Evolutionary conservation across 1,284 basidiomycete species (phyloP), one percentile per base, ranked within the genome.

Genomic region (Phlebopus sp.): DNA sequence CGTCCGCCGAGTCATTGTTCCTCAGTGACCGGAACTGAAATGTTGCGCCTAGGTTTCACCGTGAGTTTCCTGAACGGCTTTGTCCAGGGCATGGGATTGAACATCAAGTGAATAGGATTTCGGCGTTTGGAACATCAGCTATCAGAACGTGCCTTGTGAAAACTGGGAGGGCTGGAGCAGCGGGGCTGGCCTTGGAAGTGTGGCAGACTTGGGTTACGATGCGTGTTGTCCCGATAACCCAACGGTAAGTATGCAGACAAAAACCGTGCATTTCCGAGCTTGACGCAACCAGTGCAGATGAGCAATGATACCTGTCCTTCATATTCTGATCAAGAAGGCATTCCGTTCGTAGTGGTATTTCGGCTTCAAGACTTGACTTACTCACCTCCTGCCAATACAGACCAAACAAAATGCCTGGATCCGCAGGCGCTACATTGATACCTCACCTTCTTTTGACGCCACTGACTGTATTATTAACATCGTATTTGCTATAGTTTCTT

Each of bases 61-160:
- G 76, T 78, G 44, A 53, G 72, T 50, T 19, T 36, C 27, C 42
- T 19, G 4, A 21, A 29, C 29, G 5, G 35, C 5, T 34, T 6
- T 15, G 32, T 19, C 14, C 19, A 31, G 4, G 30, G 44, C 9
- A 17, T 14, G 13, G 13, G 27, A 8, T 18, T 15, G 25, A 49
- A 39, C 6, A 2, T 27, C 11, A 34, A n/a, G 4, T 34, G 42
- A 44, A 46, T 48, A 86, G 83, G 86, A 89, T 57, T 90, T 89
- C 67, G 86, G 87, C 42, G 79, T 89, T n/a, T 90, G 87, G 87
- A 88, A 88, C 57, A 72, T 87, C 54, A 81, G 74, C 30, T 90
- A 90, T 59, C 63, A 79, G 54, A 71, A 68, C 32, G 79, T 88
- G 7, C 64, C 79, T 34, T 90, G 87, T 57, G 50, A 74, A 5